These are phyloP conservation scores for Emydomyces testavorans DNA, from an alignment of 2,329 filamentous ascomycete genomes.

Conservation along the genomic window DNA sequence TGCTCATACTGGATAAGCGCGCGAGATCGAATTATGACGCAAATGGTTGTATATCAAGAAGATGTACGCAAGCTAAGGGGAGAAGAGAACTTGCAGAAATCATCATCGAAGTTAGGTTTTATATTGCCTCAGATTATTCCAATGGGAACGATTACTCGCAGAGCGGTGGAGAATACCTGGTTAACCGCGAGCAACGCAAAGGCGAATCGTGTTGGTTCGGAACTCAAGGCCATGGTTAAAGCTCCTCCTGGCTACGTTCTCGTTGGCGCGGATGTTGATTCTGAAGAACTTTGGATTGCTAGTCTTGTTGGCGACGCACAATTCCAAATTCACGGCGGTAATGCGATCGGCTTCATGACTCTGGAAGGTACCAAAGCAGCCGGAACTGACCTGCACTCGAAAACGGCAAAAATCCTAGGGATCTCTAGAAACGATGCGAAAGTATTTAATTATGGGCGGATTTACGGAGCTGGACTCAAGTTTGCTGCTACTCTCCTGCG, in stretches of 20 bases:
- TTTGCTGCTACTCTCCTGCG: constrained; percentile 82
- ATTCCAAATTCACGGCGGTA: constrained; percentile 89
- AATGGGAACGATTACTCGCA: constrained; percentile 92
- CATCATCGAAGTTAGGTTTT: constrained; percentile 50
- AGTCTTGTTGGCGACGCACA: constrained; percentile 88
- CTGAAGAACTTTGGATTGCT: constrained; percentile 95
- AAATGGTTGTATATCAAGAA: constrained; percentile 81
- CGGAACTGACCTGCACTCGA: constrained; percentile 87
- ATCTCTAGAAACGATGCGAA: constrained; percentile 95
- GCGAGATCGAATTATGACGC: constrained; percentile 81
- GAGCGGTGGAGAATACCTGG: constrained; percentile 97
- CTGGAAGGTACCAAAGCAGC: constrained; percentile 89
- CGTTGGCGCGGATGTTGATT: constrained; percentile 94
- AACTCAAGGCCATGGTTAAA: constrained; percentile 92
- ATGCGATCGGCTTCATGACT: constrained; percentile 98
- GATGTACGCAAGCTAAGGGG: constrained; percentile 36
- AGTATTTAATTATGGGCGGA: constrained; percentile 96
- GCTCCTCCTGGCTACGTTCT: constrained; percentile 85
- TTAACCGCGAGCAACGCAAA: constrained; percentile 96
- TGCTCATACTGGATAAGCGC: constrained; percentile 99
- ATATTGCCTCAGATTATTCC: constrained; percentile 93
- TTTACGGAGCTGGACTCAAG: constrained; percentile 92
- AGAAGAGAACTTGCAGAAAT: constrained; percentile 18
- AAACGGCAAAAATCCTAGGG: constrained; percentile 80
- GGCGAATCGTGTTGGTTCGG: constrained; percentile 86